These are phyloP conservation scores for Dillenia turbinata DNA, from an alignment of 164 flowering plant species.

Conservation along the genomic window DNA sequence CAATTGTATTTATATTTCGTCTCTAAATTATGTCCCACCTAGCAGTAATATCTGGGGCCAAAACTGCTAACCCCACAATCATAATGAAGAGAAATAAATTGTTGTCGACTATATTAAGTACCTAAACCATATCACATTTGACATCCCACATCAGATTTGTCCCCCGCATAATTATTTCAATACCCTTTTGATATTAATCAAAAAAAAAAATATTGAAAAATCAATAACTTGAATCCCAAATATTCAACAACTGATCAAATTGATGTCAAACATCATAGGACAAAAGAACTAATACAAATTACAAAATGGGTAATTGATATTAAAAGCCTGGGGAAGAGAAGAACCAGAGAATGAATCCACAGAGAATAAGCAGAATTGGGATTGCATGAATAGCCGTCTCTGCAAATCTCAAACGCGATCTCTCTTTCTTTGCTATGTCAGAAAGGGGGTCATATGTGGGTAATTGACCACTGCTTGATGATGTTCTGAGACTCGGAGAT, in stretches of 20 bases:
- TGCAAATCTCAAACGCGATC: conserved; percentile 41
- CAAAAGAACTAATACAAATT: not conserved
- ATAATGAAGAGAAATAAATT: no score
- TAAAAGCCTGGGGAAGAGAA: conserved; percentile 50
- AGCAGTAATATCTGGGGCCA: no score
- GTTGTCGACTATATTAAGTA: no score
- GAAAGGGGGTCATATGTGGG: conserved; percentile 53
- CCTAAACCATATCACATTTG: no score
- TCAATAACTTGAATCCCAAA: no score
- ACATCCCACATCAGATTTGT: no score
- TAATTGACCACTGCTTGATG: conserved; percentile 20
- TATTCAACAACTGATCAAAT: not conserved
- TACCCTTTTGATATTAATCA: no score
- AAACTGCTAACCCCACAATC: no score
- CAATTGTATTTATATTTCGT: no score
- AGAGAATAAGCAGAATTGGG: conserved; percentile 56
- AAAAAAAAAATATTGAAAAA: no score
- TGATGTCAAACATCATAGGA: not conserved
- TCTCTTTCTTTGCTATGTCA: conserved; percentile 44
- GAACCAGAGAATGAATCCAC: conserved; percentile 62
- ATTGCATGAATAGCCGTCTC: conserved; percentile 63
- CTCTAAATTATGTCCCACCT: no score
- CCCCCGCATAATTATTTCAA: no score
- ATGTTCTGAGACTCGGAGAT: conserved; percentile 4
- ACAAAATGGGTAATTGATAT: not conserved